A percentile compares a stretch with the other conserved stretches of the same genome.
Conservation (phyloP, 108 stramenopile genomes). For the Fragilaria radians region DNA sequence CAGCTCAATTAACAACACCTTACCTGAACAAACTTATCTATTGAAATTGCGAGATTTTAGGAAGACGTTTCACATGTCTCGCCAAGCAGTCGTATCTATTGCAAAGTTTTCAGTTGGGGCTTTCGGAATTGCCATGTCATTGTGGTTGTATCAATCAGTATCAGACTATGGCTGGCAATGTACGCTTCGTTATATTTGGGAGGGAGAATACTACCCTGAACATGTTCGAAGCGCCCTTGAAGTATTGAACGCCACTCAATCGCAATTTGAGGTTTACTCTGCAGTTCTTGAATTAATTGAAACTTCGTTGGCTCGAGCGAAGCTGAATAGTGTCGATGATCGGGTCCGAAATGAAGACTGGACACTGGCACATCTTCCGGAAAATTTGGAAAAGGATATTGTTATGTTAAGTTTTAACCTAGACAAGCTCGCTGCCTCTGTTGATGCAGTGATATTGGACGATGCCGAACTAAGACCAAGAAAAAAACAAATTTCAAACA, state of each 20-base stretch:
- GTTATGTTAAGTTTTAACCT: constrained; percentile 23
- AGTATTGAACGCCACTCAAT: constrained; percentile 12
- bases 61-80: too few relatives aligned
- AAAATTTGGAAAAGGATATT: constrained; percentile 23
- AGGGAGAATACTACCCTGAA: constrained; percentile 28
- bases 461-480: neutral
- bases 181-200: constrained; percentile 30
- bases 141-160: constrained; percentile 1
- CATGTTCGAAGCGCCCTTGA: constrained; percentile 28
- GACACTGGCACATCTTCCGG: constrained; percentile 11
- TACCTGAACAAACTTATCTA: too few relatives aligned
- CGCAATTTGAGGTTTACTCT: neutral
- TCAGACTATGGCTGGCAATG: constrained; percentile 25
- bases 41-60: too few relatives aligned
- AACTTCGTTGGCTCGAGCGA: constrained; percentile 20
- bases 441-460: constrained; percentile 31
- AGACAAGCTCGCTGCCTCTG: constrained; percentile 33
- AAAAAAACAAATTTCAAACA: neutral
- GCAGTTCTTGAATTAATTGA: neutral
- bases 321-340: constrained; percentile 20
- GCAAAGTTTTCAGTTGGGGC: neutral
- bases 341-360: neutral
- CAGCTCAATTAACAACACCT: too few relatives aligned
- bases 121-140: neutral
- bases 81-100: neutral